Evolutionary conservation across 2,329 filamentous ascomycete species (phyloP), one percentile per base, ranked within the genome.

Genomic region (Emergomyces africanus): DNA sequence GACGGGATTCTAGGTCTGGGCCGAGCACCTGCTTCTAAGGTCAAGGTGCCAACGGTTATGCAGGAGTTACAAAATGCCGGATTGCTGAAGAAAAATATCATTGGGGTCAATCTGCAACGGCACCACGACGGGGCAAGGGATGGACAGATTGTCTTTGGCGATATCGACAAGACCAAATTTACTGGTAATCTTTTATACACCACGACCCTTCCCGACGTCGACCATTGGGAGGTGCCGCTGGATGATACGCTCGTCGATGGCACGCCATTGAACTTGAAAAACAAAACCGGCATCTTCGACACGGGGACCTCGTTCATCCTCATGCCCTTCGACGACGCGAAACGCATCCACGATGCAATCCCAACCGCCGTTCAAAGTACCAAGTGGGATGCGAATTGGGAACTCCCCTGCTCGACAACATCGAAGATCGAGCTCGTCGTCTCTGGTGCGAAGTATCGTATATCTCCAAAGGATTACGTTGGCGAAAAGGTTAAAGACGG

Each of bases 1-100:
- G 90, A 96, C 70, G 90, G 90, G 28, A 95, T 96, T 54, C 75
- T 96, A 2, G 90, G 90, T 3, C 75, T 95, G 28, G 87, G 88
- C 18, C 84, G 85, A 65, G 80, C 80, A 61, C 75, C 78, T 12
- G 81, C 80, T 2, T 77, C 75, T 41, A 80, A 70, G 2, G 69
- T 76, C 60, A 68, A 68, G 3, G 67, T 81, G 5, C 81, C 87
- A 23, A 88, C 84, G 50, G 85, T 94, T 65, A 78, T 94, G 69
- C 77, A 86, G 44, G 75, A 79, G 1, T 72, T 95, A 50, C 75
- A 77, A 18, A 67, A 79, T 1, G 77, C 80, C n/a, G 78, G 80
- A 25, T 66, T 81, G 23, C 75, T 94, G 49, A 66, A 74, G n/a
- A 70, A 81, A 5, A 90, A 88, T 68, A 71, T 92, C 23, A 85